Base-by-base conservation (phyloP, 1,139 yeast species). In the Lodderomyces margitis region DNA sequence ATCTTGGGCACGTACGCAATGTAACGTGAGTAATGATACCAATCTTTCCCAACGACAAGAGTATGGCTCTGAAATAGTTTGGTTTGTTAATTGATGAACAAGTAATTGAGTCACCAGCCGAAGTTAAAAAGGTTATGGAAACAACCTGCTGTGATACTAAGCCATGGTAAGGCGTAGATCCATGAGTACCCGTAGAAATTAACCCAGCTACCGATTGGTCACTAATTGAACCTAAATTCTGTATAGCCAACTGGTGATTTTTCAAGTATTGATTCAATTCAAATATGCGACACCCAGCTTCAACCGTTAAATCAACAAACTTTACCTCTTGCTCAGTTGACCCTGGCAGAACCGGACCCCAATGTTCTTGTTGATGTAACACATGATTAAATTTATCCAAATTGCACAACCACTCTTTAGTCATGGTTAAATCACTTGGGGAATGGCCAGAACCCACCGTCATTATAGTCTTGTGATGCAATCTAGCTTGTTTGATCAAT, bases 181-280 rank as follows among this genome's bases (percentile, higher is more conserved):
- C 98, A 58, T 92, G 98, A 1, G 98, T 89, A 30, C 98, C 98
- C 0, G 98, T 92, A 2, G 96, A 86, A 39, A 92, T 88, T 49
- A 91, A 80, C 4, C 98, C 98, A 2, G 95, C 98, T 34, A 89
- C 72, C 12, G 95, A 86, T 60, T 92, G 98, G 49, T 89, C 97
- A 36, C 95, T 83, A 46, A 92, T 92, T 2, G 97, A 89, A 1
- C 98, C 98, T 58, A 92, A 69, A 57, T 87, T 91, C 63, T 92
- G 98, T 47, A 92, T 71, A 4, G 96, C 95, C 51, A 87, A 75
- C 1, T 85, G 81, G 49, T 78, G 73, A 12, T 67, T 50, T 31
- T 80, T 83, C 47, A 91, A 71, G 46, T 74, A 72, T 10, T 80
- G 80, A 59, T 87, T 89, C 56, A 92, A 68, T 58, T 88, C 85